Evolutionary conservation across 371 early-diverging fungal species (phyloP).

Genomic region (Mucor indicus): DNA sequence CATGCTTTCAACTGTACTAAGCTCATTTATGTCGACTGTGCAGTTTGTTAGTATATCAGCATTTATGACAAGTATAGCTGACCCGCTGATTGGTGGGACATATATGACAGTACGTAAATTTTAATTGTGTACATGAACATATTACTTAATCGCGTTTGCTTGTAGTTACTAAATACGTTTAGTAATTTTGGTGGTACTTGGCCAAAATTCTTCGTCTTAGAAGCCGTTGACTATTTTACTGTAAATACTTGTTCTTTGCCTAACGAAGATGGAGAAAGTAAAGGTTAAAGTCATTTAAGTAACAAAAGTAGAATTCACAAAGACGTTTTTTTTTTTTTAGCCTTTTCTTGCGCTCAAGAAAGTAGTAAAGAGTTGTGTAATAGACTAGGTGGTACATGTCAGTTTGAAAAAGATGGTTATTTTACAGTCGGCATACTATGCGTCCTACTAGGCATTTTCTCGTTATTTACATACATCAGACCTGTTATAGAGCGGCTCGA

Average conservation of each 20-base stretch:
- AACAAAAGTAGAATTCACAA: neutral
- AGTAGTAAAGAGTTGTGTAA: constrained; percentile 59
- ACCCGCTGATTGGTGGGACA: constrained; percentile 95
- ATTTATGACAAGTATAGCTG: constrained; percentile 92
- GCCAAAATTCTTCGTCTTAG: constrained; percentile 92
- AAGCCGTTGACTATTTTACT: constrained; percentile 90
- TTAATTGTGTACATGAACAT: neutral
- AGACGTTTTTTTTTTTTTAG: constrained; percentile 7
- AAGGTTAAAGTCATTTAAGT: too few species aligned
- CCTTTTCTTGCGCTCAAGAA: constrained; percentile 59
- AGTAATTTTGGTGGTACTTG: constrained; percentile 98
- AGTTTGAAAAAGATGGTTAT: constrained; percentile 78
- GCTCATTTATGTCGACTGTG: constrained; percentile 89
- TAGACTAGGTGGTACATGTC: constrained; percentile 63
- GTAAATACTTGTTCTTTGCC: constrained; percentile 61
- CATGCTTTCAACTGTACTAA: constrained; percentile 75
- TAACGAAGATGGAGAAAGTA: constrained; percentile 31
- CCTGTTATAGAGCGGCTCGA: constrained; percentile 73
- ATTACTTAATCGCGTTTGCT: neutral
- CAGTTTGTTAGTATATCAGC: constrained; percentile 95
- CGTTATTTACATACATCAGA: constrained; percentile 64
- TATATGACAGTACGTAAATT: constrained; percentile 93
- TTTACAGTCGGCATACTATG: constrained; percentile 75
- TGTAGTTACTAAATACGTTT: constrained; percentile 85
- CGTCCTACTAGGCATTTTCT: constrained; percentile 57